These are phyloP conservation scores for Tubosaeta brunneosetosa DNA, from an alignment of 768 basidiomycete species.

Conservation along the genomic window DNA sequence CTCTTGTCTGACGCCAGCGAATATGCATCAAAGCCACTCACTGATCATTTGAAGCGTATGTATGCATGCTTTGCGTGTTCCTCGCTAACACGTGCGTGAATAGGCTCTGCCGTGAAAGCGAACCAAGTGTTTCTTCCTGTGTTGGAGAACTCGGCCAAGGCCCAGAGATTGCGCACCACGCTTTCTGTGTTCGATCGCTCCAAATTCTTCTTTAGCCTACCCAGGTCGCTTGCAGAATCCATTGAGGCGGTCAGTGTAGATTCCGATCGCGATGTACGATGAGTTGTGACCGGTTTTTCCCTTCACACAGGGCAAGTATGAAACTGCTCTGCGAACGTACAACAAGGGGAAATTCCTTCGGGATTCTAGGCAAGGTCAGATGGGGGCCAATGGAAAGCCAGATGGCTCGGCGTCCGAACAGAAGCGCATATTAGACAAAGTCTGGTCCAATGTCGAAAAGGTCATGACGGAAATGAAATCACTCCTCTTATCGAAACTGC, in stretches of 20 bases:
- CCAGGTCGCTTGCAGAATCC: slow-evolving; percentile 80
- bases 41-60: slow-evolving; percentile 82
- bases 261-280: not conserved
- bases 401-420: slow-evolving; percentile 66
- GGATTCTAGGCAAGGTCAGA: slow-evolving; percentile 83
- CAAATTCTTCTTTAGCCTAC: slow-evolving; percentile 99
- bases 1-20: slow-evolving; percentile 72
- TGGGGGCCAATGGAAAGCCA: slow-evolving; percentile 55
- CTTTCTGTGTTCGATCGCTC: slow-evolving; percentile 94
- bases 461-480: slow-evolving; percentile 90
- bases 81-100: not conserved
- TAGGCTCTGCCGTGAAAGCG: slow-evolving; percentile 89
- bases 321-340: slow-evolving; percentile 90
- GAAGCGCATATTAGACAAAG: slow-evolving; percentile 90
- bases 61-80: not conserved
- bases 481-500: slow-evolving; percentile 69
- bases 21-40: slow-evolving; percentile 76
- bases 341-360: slow-evolving; percentile 93
- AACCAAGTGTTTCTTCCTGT: slow-evolving; percentile 96
- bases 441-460: slow-evolving; percentile 92
- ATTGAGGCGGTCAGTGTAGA: slow-evolving; percentile 70
- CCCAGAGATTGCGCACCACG: slow-evolving; percentile 86
- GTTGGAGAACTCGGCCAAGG: slow-evolving; percentile 91
- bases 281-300: not conserved
- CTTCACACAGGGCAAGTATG: slow-evolving; percentile 80